phyloP scores from a whole-genome alignment of 2,329 filamentous ascomycete species.

The Trichoderma gracile region DNA sequence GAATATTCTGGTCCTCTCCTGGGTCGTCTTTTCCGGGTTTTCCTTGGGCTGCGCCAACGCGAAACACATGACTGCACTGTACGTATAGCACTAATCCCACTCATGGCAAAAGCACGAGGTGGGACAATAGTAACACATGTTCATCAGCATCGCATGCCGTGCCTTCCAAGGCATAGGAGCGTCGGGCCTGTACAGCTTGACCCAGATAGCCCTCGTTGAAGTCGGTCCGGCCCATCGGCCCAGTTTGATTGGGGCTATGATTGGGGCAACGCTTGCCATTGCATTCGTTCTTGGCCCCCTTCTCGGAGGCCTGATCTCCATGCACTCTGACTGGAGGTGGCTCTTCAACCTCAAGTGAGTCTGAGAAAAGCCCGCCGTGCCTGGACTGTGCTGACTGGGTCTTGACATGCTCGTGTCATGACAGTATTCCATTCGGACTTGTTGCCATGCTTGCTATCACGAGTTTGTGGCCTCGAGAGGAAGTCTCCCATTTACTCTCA shows the following conservation, averaged over 20 bases:
- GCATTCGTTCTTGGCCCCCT: slow-evolving; percentile 61
- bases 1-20: slow-evolving; percentile 52
- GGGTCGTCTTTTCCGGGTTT: slow-evolving; percentile 57
- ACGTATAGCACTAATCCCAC: slow-evolving; percentile 30
- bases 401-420: slow-evolving; percentile 1
- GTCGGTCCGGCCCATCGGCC: slow-evolving; percentile 55
- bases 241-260: slow-evolving; percentile 55
- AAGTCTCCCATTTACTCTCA: slow-evolving; percentile 41
- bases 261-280: slow-evolving; percentile 57
- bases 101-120: background rate
- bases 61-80: slow-evolving; percentile 54
- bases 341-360: slow-evolving; percentile 63
- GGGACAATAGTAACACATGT: slow-evolving; percentile 5
- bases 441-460: slow-evolving; percentile 50
- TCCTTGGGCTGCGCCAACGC: slow-evolving; percentile 56
- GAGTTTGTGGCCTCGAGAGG: slow-evolving; percentile 47
- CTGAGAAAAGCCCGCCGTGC: background rate
- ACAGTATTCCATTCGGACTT: slow-evolving; percentile 52
- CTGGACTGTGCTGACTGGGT: slow-evolving; percentile 26
- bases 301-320: slow-evolving; percentile 57
- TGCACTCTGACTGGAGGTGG: slow-evolving; percentile 58
- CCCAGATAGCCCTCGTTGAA: slow-evolving; percentile 59
- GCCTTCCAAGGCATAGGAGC: slow-evolving; percentile 62
- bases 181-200: slow-evolving; percentile 61
- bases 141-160: slow-evolving; percentile 55